phyloP scores from a whole-genome alignment of 2,329 filamentous ascomycete species.

The Lachnellula occidentalis region DNA sequence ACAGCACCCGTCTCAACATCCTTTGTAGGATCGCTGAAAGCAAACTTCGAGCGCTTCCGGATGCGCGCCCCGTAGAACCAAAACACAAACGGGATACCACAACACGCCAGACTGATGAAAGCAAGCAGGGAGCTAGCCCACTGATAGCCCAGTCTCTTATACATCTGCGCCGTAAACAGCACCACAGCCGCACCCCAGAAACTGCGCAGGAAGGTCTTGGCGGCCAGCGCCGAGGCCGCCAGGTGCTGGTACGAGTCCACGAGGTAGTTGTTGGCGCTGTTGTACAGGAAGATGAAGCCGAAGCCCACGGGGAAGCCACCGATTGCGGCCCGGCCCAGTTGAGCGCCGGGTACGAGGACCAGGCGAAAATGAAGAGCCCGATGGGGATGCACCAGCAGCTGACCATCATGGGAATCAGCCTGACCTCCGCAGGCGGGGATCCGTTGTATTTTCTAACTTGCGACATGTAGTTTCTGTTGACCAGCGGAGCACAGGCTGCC shows the following conservation, averaged over 20 bases:
- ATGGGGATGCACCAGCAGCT: constrained; percentile 68
- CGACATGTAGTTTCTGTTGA: constrained; percentile 62
- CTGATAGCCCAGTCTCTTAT: constrained; percentile 42
- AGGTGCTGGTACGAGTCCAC: constrained; percentile 66
- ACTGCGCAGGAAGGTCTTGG: constrained; percentile 73
- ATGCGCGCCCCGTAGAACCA: constrained; percentile 72
- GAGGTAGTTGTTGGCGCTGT: constrained; percentile 52
- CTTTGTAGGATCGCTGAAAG: constrained; percentile 52
- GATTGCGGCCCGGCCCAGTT: constrained; percentile 54
- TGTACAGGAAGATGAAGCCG: constrained; percentile 62
- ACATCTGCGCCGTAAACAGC: constrained; percentile 69
- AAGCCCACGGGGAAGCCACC: constrained; percentile 55
- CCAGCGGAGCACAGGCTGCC: background rate
- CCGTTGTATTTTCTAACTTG: constrained; percentile 58
- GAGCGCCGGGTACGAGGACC: constrained; percentile 53
- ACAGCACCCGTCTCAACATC: constrained; percentile 36
- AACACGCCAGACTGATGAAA: constrained; percentile 72
- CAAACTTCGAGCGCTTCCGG: constrained; percentile 63
- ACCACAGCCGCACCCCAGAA: constrained; percentile 77
- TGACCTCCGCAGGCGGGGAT: constrained; percentile 68
- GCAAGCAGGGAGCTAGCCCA: constrained; percentile 71
- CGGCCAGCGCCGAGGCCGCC: constrained; percentile 73
- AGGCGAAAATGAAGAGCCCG: constrained; percentile 63
- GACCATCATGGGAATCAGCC: constrained; percentile 78
- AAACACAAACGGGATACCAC: constrained; percentile 77